phyloP scores from a whole-genome alignment of 768 basidiomycete species.

The Pleurotus salmoneostramineus region DNA sequence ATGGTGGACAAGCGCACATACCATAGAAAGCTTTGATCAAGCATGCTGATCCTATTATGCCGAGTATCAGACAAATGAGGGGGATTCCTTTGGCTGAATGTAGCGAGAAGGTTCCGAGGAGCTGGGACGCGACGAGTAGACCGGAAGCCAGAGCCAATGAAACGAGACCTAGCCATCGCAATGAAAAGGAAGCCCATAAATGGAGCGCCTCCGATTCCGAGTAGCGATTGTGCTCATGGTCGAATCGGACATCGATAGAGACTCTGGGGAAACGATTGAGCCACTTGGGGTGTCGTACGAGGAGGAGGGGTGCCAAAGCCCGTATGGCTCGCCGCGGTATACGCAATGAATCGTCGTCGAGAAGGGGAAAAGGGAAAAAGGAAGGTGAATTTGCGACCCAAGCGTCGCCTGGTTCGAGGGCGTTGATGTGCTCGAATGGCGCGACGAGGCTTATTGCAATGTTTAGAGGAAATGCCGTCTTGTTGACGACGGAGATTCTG shows the following conservation, averaged over 20 bases:
- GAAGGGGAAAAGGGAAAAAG: neutral
- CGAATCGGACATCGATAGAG: constrained; percentile 9
- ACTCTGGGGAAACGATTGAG: constrained; percentile 6
- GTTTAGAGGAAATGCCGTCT: constrained; percentile 10
- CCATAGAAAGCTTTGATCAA: neutral
- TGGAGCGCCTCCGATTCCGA: neutral
- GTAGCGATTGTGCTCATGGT: constrained; percentile 10
- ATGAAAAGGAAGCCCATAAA: neutral
- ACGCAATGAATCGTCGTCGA: neutral
- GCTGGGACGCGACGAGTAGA: neutral
- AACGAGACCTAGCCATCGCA: constrained; percentile 4
- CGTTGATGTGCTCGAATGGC: constrained; percentile 8
- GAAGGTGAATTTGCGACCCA: constrained; percentile 8
- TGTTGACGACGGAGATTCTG: constrained; percentile 7
- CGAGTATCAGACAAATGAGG: neutral
- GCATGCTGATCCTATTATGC: neutral
- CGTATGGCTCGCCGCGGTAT: neutral
- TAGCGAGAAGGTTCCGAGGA: neutral
- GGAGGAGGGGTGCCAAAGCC: neutral
- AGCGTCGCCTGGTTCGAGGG: constrained; percentile 9
- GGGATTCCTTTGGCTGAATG: neutral
- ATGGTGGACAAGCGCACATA: neutral
- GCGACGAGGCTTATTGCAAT: constrained; percentile 7
- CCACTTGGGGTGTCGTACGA: constrained; percentile 1
- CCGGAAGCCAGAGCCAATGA: neutral